Conservation (phyloP, 164 flowering plant species). For the Magnolia officinalis region DNA sequence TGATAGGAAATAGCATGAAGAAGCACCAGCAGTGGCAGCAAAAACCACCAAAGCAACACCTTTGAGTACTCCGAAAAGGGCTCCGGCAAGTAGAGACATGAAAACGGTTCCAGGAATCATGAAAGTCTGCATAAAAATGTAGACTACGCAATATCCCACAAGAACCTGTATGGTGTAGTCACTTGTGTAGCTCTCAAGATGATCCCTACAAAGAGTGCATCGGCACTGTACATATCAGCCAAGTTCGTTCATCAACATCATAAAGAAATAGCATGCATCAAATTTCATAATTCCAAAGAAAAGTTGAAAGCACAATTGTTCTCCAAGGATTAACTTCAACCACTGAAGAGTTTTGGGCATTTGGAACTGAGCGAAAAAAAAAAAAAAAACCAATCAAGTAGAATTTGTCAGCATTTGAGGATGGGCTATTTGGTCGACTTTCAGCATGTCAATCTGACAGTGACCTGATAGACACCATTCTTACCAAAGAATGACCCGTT, state of each 20-base stretch:
- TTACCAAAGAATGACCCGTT: too few species aligned
- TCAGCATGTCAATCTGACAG: too few species aligned
- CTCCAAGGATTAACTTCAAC: too few species aligned
- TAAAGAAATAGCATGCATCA: neutral
- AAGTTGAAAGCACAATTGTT: neutral
- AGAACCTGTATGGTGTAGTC: constrained; percentile 88
- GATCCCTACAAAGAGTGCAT: constrained; percentile 45
- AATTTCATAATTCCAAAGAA: neutral
- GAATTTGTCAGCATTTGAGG: too few species aligned
- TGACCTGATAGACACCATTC: too few species aligned
- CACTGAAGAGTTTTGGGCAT: too few species aligned
- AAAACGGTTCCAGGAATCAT: constrained; percentile 98
- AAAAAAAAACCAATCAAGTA: too few species aligned
- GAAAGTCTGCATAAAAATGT: constrained; percentile 97
- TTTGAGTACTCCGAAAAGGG: constrained; percentile 85
- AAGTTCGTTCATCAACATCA: neutral
- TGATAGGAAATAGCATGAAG: constrained; percentile 91
- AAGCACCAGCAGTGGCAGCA: constrained; percentile 94
- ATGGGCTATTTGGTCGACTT: too few species aligned
- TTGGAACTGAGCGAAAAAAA: too few species aligned
- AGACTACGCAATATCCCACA: constrained; percentile 75
- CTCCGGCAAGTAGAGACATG: constrained; percentile 95
- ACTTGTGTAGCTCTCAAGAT: constrained; percentile 83
- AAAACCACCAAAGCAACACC: constrained; percentile 89
- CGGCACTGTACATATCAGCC: neutral